A percentile compares a stretch with the other conserved stretches of the same genome.
These are phyloP conservation scores for Brassica napus DNA, from an alignment of 345 rosid genomes.

Conservation along the genomic window DNA sequence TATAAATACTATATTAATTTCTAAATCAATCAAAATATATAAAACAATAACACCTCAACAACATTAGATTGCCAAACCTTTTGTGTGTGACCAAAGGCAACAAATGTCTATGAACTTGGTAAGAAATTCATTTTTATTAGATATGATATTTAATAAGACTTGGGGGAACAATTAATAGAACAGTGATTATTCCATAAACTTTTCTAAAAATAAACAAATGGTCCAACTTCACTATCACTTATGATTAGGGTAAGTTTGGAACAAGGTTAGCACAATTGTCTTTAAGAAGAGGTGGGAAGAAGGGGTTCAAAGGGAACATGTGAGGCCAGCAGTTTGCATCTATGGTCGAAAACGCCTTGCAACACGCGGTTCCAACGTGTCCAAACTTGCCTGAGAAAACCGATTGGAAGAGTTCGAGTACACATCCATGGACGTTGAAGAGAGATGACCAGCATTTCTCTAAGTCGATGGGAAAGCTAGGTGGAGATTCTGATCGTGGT, in stretches of 20 bases:
- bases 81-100: not conserved
- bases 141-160: not conserved
- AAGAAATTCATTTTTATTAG: not conserved
- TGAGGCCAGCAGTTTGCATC: constrained; percentile 2
- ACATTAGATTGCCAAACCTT: not conserved
- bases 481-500: not conserved
- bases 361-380: not conserved
- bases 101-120: not conserved
- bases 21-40: too few species aligned
- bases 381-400: not conserved
- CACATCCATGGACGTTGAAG: not conserved
- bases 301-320: not conserved
- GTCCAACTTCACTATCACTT: too few species aligned
- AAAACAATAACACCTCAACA: not conserved
- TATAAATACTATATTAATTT: too few species aligned
- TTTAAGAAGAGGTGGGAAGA: constrained; percentile 7
- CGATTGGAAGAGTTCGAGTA: not conserved
- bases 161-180: not conserved
- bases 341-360: not conserved
- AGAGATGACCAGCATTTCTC: constrained; percentile 14
- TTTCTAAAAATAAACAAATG: not conserved
- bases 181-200: not conserved
- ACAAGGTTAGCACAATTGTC: not conserved
- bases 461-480: not conserved
- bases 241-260: not conserved